Percentiles rank a stretch among this genome's conserved stretches.
Evolutionary conservation across 1,284 basidiomycete species (phyloP).

Genomic region (Tremellales sp.): DNA sequence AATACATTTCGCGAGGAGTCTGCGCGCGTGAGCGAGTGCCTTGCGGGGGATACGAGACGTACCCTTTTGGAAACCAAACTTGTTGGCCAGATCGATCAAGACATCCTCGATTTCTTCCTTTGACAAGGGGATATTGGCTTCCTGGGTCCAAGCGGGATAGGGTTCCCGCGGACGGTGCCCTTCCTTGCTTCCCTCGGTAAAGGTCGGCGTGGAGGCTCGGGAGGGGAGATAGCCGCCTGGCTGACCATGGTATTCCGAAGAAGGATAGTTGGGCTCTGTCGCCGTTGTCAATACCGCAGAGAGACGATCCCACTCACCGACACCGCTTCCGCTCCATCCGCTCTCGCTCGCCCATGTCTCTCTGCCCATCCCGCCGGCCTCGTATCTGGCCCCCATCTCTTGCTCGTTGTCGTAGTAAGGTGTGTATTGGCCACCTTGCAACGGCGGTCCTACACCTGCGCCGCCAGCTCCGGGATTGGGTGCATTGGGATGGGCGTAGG

Average conservation of each 20-base stretch:
- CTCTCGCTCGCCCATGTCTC: constrained; percentile 49
- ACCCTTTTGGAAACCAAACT: constrained; percentile 99
- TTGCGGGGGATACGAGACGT: constrained; percentile 30
- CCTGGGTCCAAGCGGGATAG: constrained; percentile 82
- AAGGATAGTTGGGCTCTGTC: constrained; percentile 23
- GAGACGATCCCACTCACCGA: constrained; percentile 59
- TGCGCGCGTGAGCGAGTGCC: constrained; percentile 19
- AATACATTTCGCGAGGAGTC: constrained; percentile 66
- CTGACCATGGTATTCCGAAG: constrained; percentile 37
- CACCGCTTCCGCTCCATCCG: constrained; percentile 33
- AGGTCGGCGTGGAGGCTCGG: constrained; percentile 48
- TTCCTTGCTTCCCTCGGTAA: constrained; percentile 52
- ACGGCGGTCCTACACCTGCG: constrained; percentile 31
- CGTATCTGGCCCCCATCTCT: constrained; percentile 58
- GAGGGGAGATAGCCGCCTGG: constrained; percentile 43
- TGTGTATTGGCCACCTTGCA: constrained; percentile 38
- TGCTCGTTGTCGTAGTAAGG: constrained; percentile 71
- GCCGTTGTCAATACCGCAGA: constrained; percentile 48
- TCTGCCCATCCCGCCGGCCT: constrained; percentile 46
- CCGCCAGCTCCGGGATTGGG: constrained; percentile 31
- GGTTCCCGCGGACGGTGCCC: constrained; percentile 57
- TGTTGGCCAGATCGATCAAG: constrained; percentile 94
- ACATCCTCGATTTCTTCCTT: constrained; percentile 99
- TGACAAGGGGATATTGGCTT: constrained; percentile 88
- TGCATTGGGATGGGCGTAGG: constrained; percentile 16